Percentiles rank a stretch among this genome's conserved stretches.
These are phyloP conservation scores for Fraxinus pennsylvanica DNA, from an alignment of 257 asterid species.

Conservation along the genomic window DNA sequence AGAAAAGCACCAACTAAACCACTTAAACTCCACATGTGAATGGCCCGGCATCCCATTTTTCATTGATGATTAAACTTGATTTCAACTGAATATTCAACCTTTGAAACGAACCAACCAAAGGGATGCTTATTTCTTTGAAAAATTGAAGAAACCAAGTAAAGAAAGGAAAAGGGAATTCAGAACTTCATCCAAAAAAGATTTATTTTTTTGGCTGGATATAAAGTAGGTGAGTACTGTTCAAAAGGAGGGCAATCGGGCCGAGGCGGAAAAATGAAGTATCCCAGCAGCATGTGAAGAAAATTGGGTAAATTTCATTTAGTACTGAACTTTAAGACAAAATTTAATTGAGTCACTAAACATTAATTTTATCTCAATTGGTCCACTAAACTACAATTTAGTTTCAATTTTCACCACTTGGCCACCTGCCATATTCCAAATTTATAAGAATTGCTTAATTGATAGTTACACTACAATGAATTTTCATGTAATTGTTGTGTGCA, in stretches of 20 bases:
- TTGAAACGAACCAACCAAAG: constrained; percentile 13
- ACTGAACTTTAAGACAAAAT: neutral
- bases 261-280: neutral
- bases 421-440: no score
- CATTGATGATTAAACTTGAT: constrained; percentile 23
- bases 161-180: neutral
- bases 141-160: neutral
- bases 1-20: constrained; percentile 77
- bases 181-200: constrained; percentile 1
- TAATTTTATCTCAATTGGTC: no score
- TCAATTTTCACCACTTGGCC: neutral
- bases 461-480: no score
- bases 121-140: neutral
- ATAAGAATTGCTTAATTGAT: no score
- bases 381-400: neutral
- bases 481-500: neutral
- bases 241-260: neutral
- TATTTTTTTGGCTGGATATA: neutral
- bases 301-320: neutral
- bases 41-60: constrained; percentile 67
- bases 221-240: neutral
- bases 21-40: constrained; percentile 65
- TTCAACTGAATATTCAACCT: constrained; percentile 30
- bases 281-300: neutral
- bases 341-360: neutral